Evolutionary conservation across 1,284 basidiomycete species (phyloP), one percentile per base, ranked within the genome.

Genomic region (Leccinum pallidistipes): DNA sequence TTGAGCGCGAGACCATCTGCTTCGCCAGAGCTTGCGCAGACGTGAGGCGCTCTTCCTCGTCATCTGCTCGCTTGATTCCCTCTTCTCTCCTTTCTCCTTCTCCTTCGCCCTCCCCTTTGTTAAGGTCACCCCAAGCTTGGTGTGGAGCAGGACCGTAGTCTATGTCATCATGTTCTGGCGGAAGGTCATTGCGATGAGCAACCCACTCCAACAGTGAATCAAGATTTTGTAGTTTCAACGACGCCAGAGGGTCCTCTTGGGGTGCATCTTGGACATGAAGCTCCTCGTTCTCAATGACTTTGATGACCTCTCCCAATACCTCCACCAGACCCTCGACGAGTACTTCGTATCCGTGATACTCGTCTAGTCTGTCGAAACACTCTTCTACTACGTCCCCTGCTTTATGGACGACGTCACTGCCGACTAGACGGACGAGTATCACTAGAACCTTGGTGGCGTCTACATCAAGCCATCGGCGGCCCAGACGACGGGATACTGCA

Each of bases 381-480:
- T 96, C 95, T 72, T 97, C 95, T 4, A 97, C 92, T 3, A 97
- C 87, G 73, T 96, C 95, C 21, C 90, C 87, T 3, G 95, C 94
- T 63, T 89, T 86, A 49, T 91, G 86, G 0, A 97, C 91, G 32
- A 97, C 87, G 61, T 91, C 89, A 31, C 81, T 81, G 0, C 95
- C 95, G 1, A 96, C 91, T 8, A 97, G 81, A 11, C 90, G 86
- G 61, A 97, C 85, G 71, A 97, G 86, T 16, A 94, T 79, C 18
- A 86, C 84, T 14, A 98, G 80, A 7, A 97, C 94, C 64, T 87
- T 88, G 16, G 89, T 86, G 2, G 91, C 91, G 62, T 91, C 87
- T 11, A 89, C 77, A 65, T 94, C 92, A 5, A 97, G 81, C 78
- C 90, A 87, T 57, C 88, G 79, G 34, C 87, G 85, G 11, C 86